Evolutionary conservation across 106 monocot genomes (phyloP).

Genomic region (Dactylorhiza incarnata): DNA sequence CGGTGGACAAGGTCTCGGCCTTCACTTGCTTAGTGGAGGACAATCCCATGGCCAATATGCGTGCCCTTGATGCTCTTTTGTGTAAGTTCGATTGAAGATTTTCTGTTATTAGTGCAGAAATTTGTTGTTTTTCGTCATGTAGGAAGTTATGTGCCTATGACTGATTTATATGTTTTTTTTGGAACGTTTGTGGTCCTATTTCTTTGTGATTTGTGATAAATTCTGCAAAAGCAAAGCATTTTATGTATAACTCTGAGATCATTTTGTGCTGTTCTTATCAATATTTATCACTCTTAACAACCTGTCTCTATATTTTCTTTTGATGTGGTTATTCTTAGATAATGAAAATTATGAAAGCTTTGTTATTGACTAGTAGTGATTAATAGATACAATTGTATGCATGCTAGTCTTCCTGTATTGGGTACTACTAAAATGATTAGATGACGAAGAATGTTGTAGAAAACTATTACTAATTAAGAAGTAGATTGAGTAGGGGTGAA

Average conservation of each 20-base stretch:
- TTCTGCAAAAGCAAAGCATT: neutral
- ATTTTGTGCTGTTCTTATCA: neutral
- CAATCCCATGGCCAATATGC: constrained; percentile 76
- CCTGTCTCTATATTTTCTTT: neutral
- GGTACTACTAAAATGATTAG: neutral
- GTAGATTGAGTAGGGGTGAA: neutral
- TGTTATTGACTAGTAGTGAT: neutral
- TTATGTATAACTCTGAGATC: neutral
- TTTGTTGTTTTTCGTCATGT: neutral
- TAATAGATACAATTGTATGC: neutral
- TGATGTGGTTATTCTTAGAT: neutral
- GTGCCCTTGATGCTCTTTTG: constrained; percentile 65
- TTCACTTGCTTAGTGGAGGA: constrained; percentile 85
- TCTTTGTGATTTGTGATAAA: neutral
- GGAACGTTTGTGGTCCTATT: neutral
- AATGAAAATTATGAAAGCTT: neutral
- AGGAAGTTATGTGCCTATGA: neutral
- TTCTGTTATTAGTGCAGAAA: neutral
- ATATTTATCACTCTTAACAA: neutral
- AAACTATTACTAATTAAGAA: neutral
- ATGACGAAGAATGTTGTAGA: neutral
- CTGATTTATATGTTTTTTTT: neutral
- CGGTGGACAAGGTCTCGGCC: constrained; percentile 74
- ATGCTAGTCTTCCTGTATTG: neutral
- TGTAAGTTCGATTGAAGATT: constrained; percentile 32